A percentile compares a stretch with the other conserved stretches of the same genome.
phyloP scores from a whole-genome alignment of 257 asterid genomes.

The Solanum gracilifrons region DNA sequence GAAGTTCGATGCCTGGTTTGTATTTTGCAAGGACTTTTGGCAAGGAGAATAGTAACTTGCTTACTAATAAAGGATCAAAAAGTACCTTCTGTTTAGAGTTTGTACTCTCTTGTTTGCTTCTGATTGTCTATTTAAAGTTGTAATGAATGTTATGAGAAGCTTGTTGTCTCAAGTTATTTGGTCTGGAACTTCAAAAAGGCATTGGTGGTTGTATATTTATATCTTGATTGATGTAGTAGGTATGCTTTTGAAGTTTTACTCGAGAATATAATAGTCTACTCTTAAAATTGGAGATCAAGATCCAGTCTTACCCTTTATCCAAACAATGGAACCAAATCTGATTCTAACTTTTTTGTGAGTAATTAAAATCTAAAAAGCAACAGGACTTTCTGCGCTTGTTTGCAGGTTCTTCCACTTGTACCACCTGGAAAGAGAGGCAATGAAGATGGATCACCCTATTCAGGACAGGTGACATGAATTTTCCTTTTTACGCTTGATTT shows the following conservation, averaged over 20 bases:
- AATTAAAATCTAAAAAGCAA: neutral
- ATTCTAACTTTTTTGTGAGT: neutral
- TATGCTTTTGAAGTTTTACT: neutral
- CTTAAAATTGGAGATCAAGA: neutral
- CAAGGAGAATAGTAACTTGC: neutral
- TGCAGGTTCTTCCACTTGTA: constrained; percentile 98
- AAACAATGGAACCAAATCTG: neutral
- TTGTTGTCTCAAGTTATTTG: neutral
- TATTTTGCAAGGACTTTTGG: neutral
- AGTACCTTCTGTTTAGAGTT: neutral
- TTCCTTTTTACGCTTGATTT: neutral
- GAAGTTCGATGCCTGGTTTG: neutral
- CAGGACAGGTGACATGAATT: constrained; percentile 65
- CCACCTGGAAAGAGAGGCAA: constrained; percentile 90
- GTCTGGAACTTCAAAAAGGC: neutral
- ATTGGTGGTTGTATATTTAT: neutral
- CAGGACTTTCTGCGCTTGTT: neutral
- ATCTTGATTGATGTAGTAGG: neutral
- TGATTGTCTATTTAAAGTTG: neutral
- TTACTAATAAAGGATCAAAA: neutral
- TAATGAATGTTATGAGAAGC: neutral
- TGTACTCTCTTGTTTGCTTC: neutral
- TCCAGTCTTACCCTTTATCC: neutral
- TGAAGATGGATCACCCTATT: constrained; percentile 91
- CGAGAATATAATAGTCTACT: neutral